Evolutionary conservation across 768 basidiomycete species (phyloP), one percentile per base, ranked within the genome.

Genomic region (Ramaria sp.): DNA sequence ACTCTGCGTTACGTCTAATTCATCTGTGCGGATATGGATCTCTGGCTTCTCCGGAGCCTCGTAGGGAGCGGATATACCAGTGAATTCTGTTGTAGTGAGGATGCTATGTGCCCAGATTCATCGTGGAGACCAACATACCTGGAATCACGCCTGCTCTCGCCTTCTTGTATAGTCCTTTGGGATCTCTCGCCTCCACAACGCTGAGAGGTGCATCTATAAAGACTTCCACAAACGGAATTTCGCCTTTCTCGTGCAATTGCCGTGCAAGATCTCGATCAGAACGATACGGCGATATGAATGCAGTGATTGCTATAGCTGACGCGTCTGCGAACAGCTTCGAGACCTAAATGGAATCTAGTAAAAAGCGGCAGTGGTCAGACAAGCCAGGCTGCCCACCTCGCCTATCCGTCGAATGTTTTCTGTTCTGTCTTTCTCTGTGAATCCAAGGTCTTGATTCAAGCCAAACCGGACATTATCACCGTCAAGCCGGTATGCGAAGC

Each of bases 221-320:
- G 39, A 98, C 92, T 72, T 99, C 96, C 59, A 99, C 67, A 70
- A 99, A 98, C 39, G 84, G 81, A 43, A 98, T 71, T 17, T 77
- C 75, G 1, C 81, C 76, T 51, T 81, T 75, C 49, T 81, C 77
- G 70, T 99, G 95, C 30, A 98, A 76, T 58, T 83, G 74, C 45
- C 96, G 83, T 20, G 90, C 96, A 48, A 85, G 68, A 12, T 80
- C 77, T 34, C 96, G 83, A 74, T 99, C 95, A 13, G 82, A 79
- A 50, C 81, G 77, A 72, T 98, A 97, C n/a, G 96, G 96, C 1
- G 96, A 98, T 70, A 99, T 99, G 74, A 99, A 99, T 12, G 96
- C 94, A 17, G 96, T 95, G 67, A 97, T 77, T 17, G 88, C 77
- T 62, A 96, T 78, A 63, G 86, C 88, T 33, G 81, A 85, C 3